Evolutionary conservation across 257 asterid genomes (phyloP), one percentile per base, ranked within the genome.

Genomic region (Coffea eugenioides): DNA sequence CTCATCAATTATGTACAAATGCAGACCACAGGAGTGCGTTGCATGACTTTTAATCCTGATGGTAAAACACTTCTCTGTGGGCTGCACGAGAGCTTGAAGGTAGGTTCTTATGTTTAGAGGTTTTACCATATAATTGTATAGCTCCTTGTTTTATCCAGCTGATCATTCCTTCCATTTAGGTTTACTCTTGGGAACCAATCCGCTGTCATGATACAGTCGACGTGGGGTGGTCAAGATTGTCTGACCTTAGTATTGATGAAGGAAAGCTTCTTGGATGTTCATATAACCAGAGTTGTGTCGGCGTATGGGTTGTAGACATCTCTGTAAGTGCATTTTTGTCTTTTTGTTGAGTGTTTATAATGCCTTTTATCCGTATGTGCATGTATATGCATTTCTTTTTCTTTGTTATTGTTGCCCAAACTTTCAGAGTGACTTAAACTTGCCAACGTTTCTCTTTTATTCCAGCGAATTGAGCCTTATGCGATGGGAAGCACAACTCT

Each of bases 261-360:
- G 99, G 99, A 76, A 96, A 94, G 88, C 99, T 96, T 87, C 97
- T 96, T 66, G 99, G 99, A 80, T 96, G 99, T 88, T 96, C 99
- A 59, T 94, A 88, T 84, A 96, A 96, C 87, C 99, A 94, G 88
- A 96, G 97, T 83, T 96, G 99, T 82, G 99, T 96, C 79, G 99
- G 99, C 74, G 97, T 96, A 74, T 96, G 99, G 99, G 98, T 96
- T 74, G 99, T 94, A 49, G 99, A 96, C 88, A 94, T 96, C 74
- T 91, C 98, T 91, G 98, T 96, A 90, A 51, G 76, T 36, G 80
- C 75, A 81, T 21, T 52, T 48, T 74, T 70, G 49, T 70, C 73
- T 34, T 41, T 67, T 56, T 78, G 45, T 74, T 66, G 77, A 73
- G 49, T 78, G 67, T 56, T 62, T 31, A 68, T 82, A 79, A 48